Base-by-base conservation (phyloP, 2,329 filamentous ascomycete species). In the Ophiostoma ulmi region DNA sequence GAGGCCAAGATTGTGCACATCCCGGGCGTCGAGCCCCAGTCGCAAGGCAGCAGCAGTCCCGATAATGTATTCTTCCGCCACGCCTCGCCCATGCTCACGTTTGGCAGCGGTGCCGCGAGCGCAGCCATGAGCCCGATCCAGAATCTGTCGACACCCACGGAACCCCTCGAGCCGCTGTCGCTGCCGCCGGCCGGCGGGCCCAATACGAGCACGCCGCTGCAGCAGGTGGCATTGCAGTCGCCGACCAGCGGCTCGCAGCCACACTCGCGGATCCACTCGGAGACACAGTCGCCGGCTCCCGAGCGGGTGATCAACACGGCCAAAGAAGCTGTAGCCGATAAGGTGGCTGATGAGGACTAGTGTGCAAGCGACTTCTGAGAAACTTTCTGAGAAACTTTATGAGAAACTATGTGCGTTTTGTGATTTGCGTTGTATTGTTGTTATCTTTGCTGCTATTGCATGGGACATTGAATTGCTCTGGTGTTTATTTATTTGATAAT, bases 1-100 rank as follows among this genome's bases (percentile, higher is more conserved):
- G 91, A 95, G 79, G 92, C 94, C 26, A 95, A 92, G 79, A 89
- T 93, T 71, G 93, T 99, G 76, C 89, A 91, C 75, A 97, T 99
- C 73, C 91, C 92, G 5, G 86, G 85, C 3, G 79, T 88, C 36
- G 85, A 88, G 0, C 73, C 73, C 3, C 67, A n/a, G 52, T 66
- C 70, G 5, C 70, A 69, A 4, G 72, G 69, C 39, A 70, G 67
- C 69, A 70, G 52, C 70, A 74, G 72, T 35, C 73, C 72, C 10
- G 73, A 74, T 63, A 73, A 71, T n/a, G 64, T 74, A 38, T 73
- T 73, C 31, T 84, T 86, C 14, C 84, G 86, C 68, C 88, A 93
- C 69, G 87, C 96, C 17, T 91, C 92, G 1, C 86, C 86, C 68
- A 93, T 91, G 1, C 92, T 93, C 0, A 90, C 96, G 73, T 90